These are phyloP conservation scores for Saccharomyces uvarum DNA, from an alignment of 1,139 yeast species.

Conservation along the genomic window DNA sequence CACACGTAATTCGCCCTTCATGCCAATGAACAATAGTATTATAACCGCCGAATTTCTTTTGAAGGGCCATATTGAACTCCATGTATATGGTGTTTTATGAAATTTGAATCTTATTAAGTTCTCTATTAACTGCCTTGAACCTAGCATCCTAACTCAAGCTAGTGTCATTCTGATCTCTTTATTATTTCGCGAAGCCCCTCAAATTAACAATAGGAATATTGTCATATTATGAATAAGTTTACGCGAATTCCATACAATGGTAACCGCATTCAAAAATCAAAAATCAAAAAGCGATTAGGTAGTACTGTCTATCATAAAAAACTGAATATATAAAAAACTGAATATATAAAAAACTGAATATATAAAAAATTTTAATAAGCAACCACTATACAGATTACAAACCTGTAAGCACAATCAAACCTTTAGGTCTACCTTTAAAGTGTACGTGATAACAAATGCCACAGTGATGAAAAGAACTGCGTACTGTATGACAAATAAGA, in stretches of 20 bases:
- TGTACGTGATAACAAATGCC: conserved; percentile 58
- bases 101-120: neutral
- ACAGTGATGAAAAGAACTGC: conserved; percentile 47
- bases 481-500: conserved; percentile 65
- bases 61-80: conserved; percentile 32
- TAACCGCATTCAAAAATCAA: neutral
- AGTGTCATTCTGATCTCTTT: neutral
- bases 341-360: neutral
- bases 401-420: conserved; percentile 9
- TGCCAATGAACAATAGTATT: conserved; percentile 61
- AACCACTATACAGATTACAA: neutral
- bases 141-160: neutral
- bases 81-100: neutral
- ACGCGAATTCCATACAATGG: neutral
- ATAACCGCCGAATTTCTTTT: conserved; percentile 67
- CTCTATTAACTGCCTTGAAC: neutral
- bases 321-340: neutral
- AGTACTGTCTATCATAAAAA: neutral
- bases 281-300: neutral
- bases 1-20: conserved; percentile 65
- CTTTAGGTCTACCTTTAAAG: conserved; percentile 37
- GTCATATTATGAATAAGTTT: neutral
- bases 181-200: neutral
- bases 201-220: neutral
- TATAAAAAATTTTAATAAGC: neutral